Percentiles rank a stretch among this genome's conserved stretches.
Evolutionary conservation across 805 yeast species (phyloP).

Genomic region (Spathaspora hagerdaliae): DNA sequence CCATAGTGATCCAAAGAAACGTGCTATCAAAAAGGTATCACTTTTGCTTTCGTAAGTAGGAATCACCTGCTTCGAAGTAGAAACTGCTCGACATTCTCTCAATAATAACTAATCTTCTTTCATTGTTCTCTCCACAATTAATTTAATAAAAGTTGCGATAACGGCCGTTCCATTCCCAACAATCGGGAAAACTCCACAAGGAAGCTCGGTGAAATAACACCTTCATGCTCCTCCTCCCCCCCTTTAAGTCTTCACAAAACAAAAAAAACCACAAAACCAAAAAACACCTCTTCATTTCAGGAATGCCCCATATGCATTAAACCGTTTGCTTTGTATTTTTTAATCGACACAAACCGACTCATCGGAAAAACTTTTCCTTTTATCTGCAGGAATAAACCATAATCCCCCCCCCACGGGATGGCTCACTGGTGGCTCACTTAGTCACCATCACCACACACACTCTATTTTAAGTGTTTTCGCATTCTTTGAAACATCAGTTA

Average conservation of each 20-base stretch:
- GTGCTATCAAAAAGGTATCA: too few species aligned
- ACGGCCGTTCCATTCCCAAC: neutral
- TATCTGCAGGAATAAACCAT: neutral
- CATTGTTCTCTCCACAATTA: neutral
- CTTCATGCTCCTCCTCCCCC: neutral
- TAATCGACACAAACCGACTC: neutral
- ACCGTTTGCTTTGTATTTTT: neutral
- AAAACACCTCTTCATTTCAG: too few species aligned
- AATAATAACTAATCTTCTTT: neutral
- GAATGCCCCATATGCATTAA: too few species aligned
- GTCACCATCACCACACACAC: neutral
- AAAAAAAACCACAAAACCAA: too few species aligned
- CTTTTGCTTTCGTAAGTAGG: too few species aligned
- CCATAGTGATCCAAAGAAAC: too few species aligned
- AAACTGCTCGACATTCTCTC: neutral
- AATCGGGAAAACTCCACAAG: neutral
- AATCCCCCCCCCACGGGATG: neutral
- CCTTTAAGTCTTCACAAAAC: neutral
- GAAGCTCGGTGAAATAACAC: conserved; percentile 1
- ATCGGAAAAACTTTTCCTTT: neutral
- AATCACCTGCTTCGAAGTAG: too few species aligned
- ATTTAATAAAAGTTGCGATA: neutral
- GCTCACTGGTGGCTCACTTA: too few species aligned
- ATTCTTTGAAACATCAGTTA: neutral
- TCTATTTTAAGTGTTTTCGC: neutral